phyloP scores from a whole-genome alignment of 352 stramenopile species.

The Globisporangium radiosum region DNA sequence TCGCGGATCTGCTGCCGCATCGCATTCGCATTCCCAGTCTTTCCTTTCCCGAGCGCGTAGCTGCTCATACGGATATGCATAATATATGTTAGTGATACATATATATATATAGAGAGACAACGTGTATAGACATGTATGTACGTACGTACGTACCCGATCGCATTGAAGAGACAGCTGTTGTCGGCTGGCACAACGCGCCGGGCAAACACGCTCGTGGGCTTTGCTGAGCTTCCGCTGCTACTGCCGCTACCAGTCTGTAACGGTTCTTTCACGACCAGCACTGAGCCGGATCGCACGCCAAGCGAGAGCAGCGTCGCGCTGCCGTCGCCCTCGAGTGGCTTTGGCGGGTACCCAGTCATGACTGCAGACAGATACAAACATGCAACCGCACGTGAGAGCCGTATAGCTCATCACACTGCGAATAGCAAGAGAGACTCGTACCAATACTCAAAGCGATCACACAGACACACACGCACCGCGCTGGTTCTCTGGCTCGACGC shows the following conservation, averaged over 20 bases:
- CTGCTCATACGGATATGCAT: conserved; percentile 10
- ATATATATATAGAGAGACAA: too few relatives aligned
- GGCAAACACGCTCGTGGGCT: conserved; percentile 49
- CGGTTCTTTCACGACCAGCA: conserved; percentile 65
- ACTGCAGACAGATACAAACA: too few relatives aligned
- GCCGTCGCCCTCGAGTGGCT: conserved; percentile 17
- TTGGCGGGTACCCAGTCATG: too few relatives aligned
- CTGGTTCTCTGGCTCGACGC: too few relatives aligned
- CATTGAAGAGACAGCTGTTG: conserved; percentile 86
- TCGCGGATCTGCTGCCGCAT: conserved; percentile 76
- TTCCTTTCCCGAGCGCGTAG: conserved; percentile 59
- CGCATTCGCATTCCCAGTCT: conserved; percentile 41
- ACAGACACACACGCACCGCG: too few relatives aligned
- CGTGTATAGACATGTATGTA: too few relatives aligned
- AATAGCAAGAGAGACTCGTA: too few relatives aligned
- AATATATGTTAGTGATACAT: too few relatives aligned
- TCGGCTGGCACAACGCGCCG: conserved; percentile 71
- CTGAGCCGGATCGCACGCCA: conserved; percentile 20
- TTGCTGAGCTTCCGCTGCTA: conserved; percentile 4
- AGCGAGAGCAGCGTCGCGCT: conserved; percentile 36
- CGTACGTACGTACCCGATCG: conserved; percentile 43
- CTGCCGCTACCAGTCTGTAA: conserved; percentile 12
- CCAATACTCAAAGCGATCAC: too few relatives aligned
- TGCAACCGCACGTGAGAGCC: too few relatives aligned
- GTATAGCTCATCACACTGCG: too few relatives aligned